Base-by-base conservation (phyloP, 2,329 filamentous ascomycete species). In the Myriosclerotinia duriaeana region DNA sequence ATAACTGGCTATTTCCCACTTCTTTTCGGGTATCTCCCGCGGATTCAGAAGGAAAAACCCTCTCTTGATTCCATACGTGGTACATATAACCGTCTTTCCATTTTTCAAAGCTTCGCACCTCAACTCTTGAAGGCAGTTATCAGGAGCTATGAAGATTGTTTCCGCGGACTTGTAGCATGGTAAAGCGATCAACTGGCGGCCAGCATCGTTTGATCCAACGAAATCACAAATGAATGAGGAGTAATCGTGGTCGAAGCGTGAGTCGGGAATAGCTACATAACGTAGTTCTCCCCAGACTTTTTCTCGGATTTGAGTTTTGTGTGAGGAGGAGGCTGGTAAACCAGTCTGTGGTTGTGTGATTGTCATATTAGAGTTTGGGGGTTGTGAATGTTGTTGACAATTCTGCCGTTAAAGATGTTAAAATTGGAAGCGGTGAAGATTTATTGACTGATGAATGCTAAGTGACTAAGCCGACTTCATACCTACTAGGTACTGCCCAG, bases 91-190 rank as follows among this genome's bases (percentile, higher is more conserved):
- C 36, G 70, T 77, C 67, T 80, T 80, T 6, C 79, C 79, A 66
- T 79, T 78, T 58, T 70, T 71, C 38, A 81, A 72, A 9, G 79
- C 77, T n/a, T 71, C 71, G 34, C 71, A 70, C 17, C 80, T 76
- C 36, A 81, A 72, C 11, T 75, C 70, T 69, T 81, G 78, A n/a
- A 81, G 74, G 70, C 79, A 80, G 67, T 80, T 81, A 69, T 81
- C 80, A 2, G 79, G 77, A 6, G 78, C 78, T 30, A 79, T 76
- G 67, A 81, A 80, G 55, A 81, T 68, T 5, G 73, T 73, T 14
- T 66, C 52, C 4, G 76, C 75, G 11, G 68, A 61, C 22, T 69
- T 58, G 68, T 80, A 81, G 64, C 71, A 74, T 5, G 74, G 71
- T 20, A 79, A 70, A 4, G 73, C 65, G 1, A 71, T 64, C 2